phyloP scores from a whole-genome alignment of 2,329 filamentous ascomycete genomes.

The Microdochium paspali region DNA sequence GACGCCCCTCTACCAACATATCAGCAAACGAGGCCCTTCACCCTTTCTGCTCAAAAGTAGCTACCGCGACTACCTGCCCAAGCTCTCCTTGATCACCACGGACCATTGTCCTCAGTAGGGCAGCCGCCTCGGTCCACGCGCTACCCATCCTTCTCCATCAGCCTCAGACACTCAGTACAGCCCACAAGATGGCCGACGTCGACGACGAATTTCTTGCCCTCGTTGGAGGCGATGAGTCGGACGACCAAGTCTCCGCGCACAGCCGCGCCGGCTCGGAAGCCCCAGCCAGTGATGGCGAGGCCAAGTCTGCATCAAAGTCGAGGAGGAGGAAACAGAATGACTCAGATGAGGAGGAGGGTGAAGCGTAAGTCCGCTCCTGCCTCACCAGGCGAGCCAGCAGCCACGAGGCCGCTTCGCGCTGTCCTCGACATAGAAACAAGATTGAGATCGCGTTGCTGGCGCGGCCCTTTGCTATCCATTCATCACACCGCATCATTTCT shows the following conservation, averaged over 20 bases:
- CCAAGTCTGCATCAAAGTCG: conserved; percentile 32
- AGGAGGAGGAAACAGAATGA: conserved; percentile 47
- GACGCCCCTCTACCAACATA: too few species aligned
- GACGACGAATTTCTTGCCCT: conserved; percentile 92
- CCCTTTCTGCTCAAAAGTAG: too few species aligned
- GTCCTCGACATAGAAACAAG: too few species aligned
- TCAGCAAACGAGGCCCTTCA: too few species aligned
- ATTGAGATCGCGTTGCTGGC: neutral
- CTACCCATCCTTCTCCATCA: neutral
- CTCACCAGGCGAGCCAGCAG: neutral
- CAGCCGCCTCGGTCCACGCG: neutral
- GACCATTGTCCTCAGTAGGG: too few species aligned
- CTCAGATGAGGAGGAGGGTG: conserved; percentile 68
- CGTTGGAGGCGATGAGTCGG: conserved; percentile 65
- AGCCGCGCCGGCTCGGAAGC: conserved; percentile 43
- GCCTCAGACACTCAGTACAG: neutral
- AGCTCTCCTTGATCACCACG: too few species aligned
- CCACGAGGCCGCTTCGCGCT: too few species aligned
- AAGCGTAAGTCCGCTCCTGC: conserved; percentile 55
- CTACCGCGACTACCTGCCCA: too few species aligned
- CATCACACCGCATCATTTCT: neutral
- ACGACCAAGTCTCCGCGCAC: conserved; percentile 44
- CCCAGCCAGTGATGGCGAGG: conserved; percentile 25
- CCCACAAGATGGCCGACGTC: conserved; percentile 75
- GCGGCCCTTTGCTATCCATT: neutral